Base-by-base conservation (phyloP, 2,329 filamentous ascomycete species). In the Cordyceps pruinosa region DNA sequence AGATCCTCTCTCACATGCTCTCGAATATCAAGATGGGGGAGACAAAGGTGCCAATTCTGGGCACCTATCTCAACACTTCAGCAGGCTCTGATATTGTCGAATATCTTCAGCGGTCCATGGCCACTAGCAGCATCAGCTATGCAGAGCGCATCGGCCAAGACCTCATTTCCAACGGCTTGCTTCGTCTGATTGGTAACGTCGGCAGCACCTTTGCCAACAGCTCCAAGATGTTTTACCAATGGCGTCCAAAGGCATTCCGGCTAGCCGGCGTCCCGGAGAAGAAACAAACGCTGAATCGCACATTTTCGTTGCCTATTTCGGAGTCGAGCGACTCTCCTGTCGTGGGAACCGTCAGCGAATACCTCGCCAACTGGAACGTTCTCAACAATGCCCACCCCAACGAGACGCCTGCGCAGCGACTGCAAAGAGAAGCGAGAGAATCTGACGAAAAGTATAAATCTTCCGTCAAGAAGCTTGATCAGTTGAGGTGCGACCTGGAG, bases 191-290 rank as follows among this genome's bases (percentile, higher is more conserved):
- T 60, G 94, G 94, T 62, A 97, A 94, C 66, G 92, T 99, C 55
- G 94, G 94, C 60, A 97, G 84, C 73, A 90, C 88, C 1, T 99
- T 99, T 69, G 92, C 93, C 65, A 99, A 99, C 75, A 97, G 92
- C 78, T 96, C 92, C 62, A 90, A 88, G 73, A 88, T 97, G 85
- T 93, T 89, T 70, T 99, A 99, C 71, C 94, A 99, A 72, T 99
- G 94, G 94, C 87, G 90, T 56, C 84, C 92, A 8, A 95, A 90
- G 75, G 87, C 89, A 5, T 99, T 97, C 75, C 86, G 95, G 68
- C 71, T 94, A 57, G 86, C 90, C 26, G 93, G 92, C 23, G 78
- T 96, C 54, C 91, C 90, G 0, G 93, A 97, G 71, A 96, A 90
- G 80, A 95, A 92, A 77, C 79, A 81, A 59, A 70, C 84, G 1